Percentiles rank a stretch among this genome's conserved stretches.
phyloP scores from a whole-genome alignment of 2,329 filamentous ascomycete genomes.

The Arachnomyces sp. region DNA sequence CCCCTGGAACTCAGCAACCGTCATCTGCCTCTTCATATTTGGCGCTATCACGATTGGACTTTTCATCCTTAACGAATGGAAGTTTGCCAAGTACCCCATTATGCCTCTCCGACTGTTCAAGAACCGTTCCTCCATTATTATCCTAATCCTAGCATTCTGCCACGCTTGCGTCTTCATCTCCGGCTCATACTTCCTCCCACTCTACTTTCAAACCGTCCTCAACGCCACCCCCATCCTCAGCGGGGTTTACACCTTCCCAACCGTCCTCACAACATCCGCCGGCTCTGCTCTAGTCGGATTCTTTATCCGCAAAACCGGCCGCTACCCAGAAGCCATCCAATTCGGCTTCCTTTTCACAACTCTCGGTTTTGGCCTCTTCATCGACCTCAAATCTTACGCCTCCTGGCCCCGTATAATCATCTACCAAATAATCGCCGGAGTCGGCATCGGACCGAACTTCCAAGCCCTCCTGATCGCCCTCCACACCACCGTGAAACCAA shows the following conservation, averaged over 20 bases:
- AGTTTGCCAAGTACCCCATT: conserved; percentile 58
- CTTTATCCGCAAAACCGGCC: conserved; percentile 60
- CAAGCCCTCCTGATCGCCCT: conserved; percentile 48
- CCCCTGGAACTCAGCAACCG: conserved; percentile 67
- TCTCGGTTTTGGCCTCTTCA: conserved; percentile 53
- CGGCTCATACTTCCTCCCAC: conserved; percentile 62
- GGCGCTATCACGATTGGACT: conserved; percentile 53
- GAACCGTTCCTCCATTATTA: conserved; percentile 47
- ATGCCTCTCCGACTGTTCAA: conserved; percentile 63
- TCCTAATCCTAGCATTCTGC: conserved; percentile 58
- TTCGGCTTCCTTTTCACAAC: conserved; percentile 47
- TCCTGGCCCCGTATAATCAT: conserved; percentile 26
- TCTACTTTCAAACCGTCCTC: conserved; percentile 67
- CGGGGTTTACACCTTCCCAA: conserved; percentile 61
- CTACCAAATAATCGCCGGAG: conserved; percentile 45
- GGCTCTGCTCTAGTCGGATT: conserved; percentile 52
- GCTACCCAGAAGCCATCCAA: conserved; percentile 50
- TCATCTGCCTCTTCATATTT: conserved; percentile 71
- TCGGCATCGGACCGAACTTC: conserved; percentile 49
- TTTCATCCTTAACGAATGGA: conserved; percentile 48
- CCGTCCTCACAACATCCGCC: conserved; percentile 54
- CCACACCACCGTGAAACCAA: conserved; percentile 46
- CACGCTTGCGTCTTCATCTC: conserved; percentile 68
- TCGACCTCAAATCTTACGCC: conserved; percentile 42
- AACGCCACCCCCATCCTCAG: conserved; percentile 56